phyloP scores from a whole-genome alignment of 257 asterid species.

The Rauvolfia tetraphylla region DNA sequence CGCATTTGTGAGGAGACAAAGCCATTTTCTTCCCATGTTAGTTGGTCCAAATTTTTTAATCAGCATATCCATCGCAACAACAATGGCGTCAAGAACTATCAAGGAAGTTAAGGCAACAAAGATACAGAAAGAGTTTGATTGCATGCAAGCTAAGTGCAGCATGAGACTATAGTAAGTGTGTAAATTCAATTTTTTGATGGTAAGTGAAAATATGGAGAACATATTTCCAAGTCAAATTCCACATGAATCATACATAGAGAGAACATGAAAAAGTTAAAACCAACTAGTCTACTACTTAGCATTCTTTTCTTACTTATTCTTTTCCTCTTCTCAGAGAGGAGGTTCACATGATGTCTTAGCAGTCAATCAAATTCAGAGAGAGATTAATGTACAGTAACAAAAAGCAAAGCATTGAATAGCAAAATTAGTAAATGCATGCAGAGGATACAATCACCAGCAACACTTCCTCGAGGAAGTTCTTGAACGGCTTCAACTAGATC shows the following conservation, averaged over 20 bases:
- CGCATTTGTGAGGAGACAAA: conserved; percentile 83
- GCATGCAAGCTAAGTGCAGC: background rate
- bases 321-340: background rate
- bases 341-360: background rate
- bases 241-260: conserved; percentile 1
- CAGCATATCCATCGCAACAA: conserved; percentile 93
- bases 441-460: conserved; percentile 90
- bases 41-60: conserved; percentile 74
- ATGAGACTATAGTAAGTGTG: background rate
- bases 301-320: background rate
- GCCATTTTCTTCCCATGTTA: conserved; percentile 81
- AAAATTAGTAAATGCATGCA: conserved; percentile 4
- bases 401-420: conserved; percentile 11
- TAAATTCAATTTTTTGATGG: background rate
- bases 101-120: conserved; percentile 48
- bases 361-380: background rate
- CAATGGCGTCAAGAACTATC: conserved; percentile 93
- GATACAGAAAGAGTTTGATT: conserved; percentile 1
- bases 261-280: background rate
- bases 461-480: conserved; percentile 75
- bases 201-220: background rate
- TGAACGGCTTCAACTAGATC: conserved; percentile 66
- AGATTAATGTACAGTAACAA: background rate
- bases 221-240: background rate
- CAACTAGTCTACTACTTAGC: background rate